Conservation (phyloP, 2,329 filamentous ascomycete genomes). For the Pseudocercospora crystallina region DNA sequence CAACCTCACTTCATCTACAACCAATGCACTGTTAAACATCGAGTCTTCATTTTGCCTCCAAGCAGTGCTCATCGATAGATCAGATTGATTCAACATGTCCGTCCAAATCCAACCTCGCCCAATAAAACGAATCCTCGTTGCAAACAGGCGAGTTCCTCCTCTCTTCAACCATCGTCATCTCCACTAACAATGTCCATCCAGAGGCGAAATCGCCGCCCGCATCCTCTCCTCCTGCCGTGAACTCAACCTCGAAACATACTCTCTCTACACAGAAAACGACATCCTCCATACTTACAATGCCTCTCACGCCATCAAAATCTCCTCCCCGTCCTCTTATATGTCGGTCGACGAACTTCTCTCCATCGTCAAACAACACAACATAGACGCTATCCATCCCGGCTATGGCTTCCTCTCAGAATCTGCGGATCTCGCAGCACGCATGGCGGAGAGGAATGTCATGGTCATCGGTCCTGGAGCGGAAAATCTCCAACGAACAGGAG, state of each 20-base stretch:
- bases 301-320: slow-evolving; percentile 51
- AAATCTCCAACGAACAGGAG: slow-evolving; percentile 56
- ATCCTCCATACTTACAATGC: slow-evolving; percentile 55
- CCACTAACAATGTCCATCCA: slow-evolving; percentile 27
- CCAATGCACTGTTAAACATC: too few relatives aligned
- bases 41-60: too few relatives aligned
- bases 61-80: too few relatives aligned
- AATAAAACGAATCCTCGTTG: slow-evolving; percentile 32
- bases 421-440: slow-evolving; percentile 49
- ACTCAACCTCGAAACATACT: slow-evolving; percentile 56
- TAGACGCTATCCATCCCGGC: slow-evolving; percentile 59
- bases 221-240: slow-evolving; percentile 62
- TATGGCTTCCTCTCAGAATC: slow-evolving; percentile 65
- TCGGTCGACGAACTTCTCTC: slow-evolving; percentile 50
- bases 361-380: slow-evolving; percentile 50
- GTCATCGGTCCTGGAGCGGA: slow-evolving; percentile 60
- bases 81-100: too few relatives aligned
- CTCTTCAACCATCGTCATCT: neutral
- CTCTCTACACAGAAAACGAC: slow-evolving; percentile 57
- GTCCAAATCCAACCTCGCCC: slow-evolving; percentile 18
- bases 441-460: slow-evolving; percentile 49
- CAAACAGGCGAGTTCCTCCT: slow-evolving; percentile 24
- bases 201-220: slow-evolving; percentile 64
- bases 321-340: slow-evolving; percentile 55
- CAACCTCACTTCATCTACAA: too few relatives aligned